Base-by-base conservation (phyloP, 2,329 filamentous ascomycete genomes). In the Colletotrichum sp. region DNA sequence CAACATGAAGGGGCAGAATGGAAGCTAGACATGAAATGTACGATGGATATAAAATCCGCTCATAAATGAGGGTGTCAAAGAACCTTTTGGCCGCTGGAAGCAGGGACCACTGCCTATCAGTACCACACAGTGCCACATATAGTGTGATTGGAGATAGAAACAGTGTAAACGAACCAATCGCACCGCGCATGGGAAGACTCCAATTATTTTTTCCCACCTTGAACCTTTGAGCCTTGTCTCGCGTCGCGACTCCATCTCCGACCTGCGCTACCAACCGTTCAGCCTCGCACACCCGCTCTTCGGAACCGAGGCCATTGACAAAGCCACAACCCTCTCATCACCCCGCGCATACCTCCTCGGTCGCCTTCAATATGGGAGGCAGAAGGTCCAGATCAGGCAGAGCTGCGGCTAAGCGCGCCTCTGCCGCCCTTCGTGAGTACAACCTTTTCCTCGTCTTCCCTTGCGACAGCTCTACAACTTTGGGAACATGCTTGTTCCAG, bases 371-470 rank as follows among this genome's bases (percentile, higher is more conserved):
- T 26, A 76, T 76, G 74, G 67, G 70, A 57, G 74, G 74, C 68
- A 65, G 74, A 44, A 71, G 74, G 55, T 76, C 74, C 82, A 85
- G 89, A 82, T 89, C 88, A 78, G 89, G 89, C 77, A 88, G 89
- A 83, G 88, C 89, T 78, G 89, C 89, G 77, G 89, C 88, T 62
- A 89, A 88, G 83, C 88, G 87, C 81, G 88, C 89, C 77, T 87
- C 88, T 77, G 88, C 88, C 78, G 89, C 89, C 78, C 83, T 90
- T 79, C 88, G 89, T 90, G 85, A 81, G 88, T 66, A 32, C 30
- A 75, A 57, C 55, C 66, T 72, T 67, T 69, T 52, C 52, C 70
- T 65, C 24, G n/a, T 32, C 49, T 55, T 71, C 62, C 28, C 39
- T 57, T 36, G 30, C 21, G 28, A 65, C 21, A 18, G 32, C 60